Base-by-base conservation (phyloP, 2,329 filamentous ascomycete species). In the Pyrenochaeta sp. region DNA sequence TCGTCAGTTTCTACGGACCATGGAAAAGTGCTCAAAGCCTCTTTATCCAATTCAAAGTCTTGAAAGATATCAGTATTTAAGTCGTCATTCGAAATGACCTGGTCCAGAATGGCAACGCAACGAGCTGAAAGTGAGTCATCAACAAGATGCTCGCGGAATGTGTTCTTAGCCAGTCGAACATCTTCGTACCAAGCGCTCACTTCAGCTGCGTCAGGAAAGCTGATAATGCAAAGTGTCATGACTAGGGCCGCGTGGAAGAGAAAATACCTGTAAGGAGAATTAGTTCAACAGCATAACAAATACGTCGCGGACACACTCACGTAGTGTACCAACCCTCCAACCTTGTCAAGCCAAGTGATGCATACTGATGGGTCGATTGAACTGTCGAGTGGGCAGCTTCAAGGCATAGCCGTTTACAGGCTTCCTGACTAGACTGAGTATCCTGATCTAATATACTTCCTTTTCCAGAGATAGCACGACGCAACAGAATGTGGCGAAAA, bases 321-420 rank as follows among this genome's bases (percentile, higher is more conserved):
- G 65, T 68, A 10, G 65, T 60, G 39, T 68, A 68, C 65, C 65
- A 68, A 14, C 65, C 61, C 44, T 68, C 65, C 7, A 66, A 27
- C 39, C 65, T 61, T 1, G 58, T 64, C 30, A 66, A 35, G 11
- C 55, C 60, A 30, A 61, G 57, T 20, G n/a, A 43, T 30, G 63
- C 54, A 23, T 68, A 67, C 12, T 66, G 56, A 42, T 64, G 54
- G 47, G 66, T 64, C 3, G 65, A 68, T n/a, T 54, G 39, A 6
- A 68, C 58, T 2, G 65, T 68, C 11, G 58, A 58, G 31, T 65
- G 64, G 9, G 65, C 65, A n/a, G 65, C 63, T 41, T 66, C 65
- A 4, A 68, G 57, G 40, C 65, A 68, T 14, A 64, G 45, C 11
- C 58, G 55, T 33, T 66, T 64, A 11, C 63, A 68, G 15, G 62